Evolutionary conservation across 176 grass and related monocot genomes (phyloP).

Genomic region (Musa schizocarpa): DNA sequence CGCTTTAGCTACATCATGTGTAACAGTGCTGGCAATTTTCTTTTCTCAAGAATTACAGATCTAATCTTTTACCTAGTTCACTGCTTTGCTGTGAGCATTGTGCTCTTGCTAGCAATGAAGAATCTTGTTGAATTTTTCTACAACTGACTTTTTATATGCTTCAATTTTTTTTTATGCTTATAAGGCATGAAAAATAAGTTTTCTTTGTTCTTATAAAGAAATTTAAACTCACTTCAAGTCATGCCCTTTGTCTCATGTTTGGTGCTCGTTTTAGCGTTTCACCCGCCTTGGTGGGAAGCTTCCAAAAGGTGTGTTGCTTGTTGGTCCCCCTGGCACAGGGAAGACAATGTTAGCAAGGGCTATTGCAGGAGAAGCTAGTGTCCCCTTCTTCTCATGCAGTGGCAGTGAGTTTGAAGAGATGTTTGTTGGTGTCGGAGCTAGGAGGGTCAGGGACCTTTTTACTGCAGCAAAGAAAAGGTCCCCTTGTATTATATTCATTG

Average conservation of each 20-base stretch:
- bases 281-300: conserved; percentile 93
- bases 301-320: conserved; percentile 92
- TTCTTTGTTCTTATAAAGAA: neutral
- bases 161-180: neutral
- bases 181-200: neutral
- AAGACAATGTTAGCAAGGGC: conserved; percentile 97
- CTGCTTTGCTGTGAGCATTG: neutral
- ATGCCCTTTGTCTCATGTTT: conserved; percentile 13
- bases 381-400: conserved; percentile 95
- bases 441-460: conserved; percentile 85
- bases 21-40: neutral
- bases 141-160: neutral
- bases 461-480: conserved; percentile 78
- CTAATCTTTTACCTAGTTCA: neutral
- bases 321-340: conserved; percentile 89
- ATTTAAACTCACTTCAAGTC: neutral
- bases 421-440: conserved; percentile 90
- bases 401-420: conserved; percentile 98
- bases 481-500: conserved; percentile 95
- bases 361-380: conserved; percentile 86
- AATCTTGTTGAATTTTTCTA: neutral
- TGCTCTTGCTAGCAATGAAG: neutral
- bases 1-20: neutral
- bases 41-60: neutral
- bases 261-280: conserved; percentile 59